Conservation (phyloP, 495 filamentous ascomycete species). For the Penicillium daleae region DNA sequence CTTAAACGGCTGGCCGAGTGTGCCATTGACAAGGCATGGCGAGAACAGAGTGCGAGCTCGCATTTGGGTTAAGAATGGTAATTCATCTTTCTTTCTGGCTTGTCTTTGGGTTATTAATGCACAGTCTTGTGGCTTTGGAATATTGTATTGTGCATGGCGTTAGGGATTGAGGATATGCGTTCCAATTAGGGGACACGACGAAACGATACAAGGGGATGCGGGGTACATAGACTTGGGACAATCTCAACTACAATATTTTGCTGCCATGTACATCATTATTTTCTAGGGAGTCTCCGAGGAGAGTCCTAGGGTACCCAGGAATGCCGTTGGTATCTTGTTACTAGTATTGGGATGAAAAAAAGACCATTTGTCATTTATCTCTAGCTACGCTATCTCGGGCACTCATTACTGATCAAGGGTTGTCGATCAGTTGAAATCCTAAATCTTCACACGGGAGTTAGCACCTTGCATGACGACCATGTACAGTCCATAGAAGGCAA, state of each 20-base stretch:
- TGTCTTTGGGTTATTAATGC: too few relatives aligned
- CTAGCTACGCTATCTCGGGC: background rate
- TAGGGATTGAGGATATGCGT: background rate
- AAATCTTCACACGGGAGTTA: background rate
- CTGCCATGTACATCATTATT: background rate
- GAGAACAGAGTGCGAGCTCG: conserved; percentile 31
- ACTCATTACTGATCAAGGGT: background rate
- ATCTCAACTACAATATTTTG: background rate
- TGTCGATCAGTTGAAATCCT: background rate
- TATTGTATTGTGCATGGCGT: background rate
- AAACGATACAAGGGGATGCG: background rate
- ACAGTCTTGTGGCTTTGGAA: too few relatives aligned
- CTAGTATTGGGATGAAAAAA: too few relatives aligned
- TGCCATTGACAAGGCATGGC: conserved; percentile 50
- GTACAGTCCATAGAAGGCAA: background rate
- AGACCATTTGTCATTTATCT: too few relatives aligned
- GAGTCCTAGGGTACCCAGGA: too few relatives aligned
- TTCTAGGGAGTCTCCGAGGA: too few relatives aligned
- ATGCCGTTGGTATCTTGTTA: too few relatives aligned
- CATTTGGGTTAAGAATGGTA: conserved; percentile 10
- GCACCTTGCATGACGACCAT: background rate
- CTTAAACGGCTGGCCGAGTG: conserved; percentile 47
- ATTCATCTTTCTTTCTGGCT: background rate
- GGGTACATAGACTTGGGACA: background rate
- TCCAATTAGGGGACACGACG: background rate